Conservation (phyloP, 2,329 filamentous ascomycete species). For the Pseudogymnoascus sp. region DNA sequence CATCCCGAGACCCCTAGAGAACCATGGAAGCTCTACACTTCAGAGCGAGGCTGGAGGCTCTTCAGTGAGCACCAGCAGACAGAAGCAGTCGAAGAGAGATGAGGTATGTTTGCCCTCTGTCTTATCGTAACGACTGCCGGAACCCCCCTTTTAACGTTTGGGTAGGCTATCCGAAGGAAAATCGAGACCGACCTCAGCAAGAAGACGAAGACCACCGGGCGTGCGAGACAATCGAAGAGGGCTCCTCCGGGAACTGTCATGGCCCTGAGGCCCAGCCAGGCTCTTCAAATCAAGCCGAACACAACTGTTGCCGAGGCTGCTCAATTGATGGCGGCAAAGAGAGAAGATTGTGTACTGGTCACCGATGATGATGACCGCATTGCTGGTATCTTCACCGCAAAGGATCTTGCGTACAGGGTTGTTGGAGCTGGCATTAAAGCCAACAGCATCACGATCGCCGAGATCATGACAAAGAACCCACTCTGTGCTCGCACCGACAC, state of each 20-base stretch:
- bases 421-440: constrained; percentile 87
- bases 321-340: constrained; percentile 97
- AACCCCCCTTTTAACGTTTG: constrained; percentile 12
- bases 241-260: constrained; percentile 94
- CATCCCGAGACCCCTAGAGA: constrained; percentile 65
- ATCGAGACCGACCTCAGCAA: constrained; percentile 97
- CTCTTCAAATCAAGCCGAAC: constrained; percentile 91
- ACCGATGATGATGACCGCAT: constrained; percentile 98
- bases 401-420: constrained; percentile 94
- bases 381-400: constrained; percentile 96
- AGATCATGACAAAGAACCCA: constrained; percentile 99
- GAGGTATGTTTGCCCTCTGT: constrained; percentile 57
- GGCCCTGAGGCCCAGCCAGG: constrained; percentile 87
- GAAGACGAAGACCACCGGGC: constrained; percentile 75
- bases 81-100: constrained; percentile 96
- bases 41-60: constrained; percentile 47
- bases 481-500: constrained; percentile 95
- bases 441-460: constrained; percentile 81
- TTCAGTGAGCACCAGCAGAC: constrained; percentile 82
- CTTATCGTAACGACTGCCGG: constrained; percentile 11
- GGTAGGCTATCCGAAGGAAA: constrained; percentile 87
- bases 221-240: constrained; percentile 80
- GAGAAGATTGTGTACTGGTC: constrained; percentile 94
- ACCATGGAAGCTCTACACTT: constrained; percentile 37
- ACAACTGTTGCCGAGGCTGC: constrained; percentile 94